Percentiles rank a stretch among this genome's conserved stretches.
phyloP scores from a whole-genome alignment of 2,329 filamentous ascomycete genomes.

The Diaporthe sp. region DNA sequence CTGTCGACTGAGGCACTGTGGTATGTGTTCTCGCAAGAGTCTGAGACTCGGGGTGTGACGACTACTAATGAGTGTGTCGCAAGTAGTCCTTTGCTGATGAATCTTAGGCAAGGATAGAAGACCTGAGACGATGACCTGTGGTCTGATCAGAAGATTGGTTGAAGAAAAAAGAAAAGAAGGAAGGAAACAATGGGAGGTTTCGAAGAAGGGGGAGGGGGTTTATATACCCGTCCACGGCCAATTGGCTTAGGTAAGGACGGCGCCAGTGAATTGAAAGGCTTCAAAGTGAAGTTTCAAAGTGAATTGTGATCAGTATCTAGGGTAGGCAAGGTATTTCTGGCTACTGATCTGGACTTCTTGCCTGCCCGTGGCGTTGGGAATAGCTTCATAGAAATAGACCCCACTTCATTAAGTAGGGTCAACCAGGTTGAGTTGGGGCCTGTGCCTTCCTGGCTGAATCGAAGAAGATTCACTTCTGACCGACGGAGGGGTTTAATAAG shows the following conservation, averaged over 20 bases:
- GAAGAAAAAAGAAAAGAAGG: not conserved
- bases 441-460: no score
- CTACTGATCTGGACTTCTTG: fast-evolving
- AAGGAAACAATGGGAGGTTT: not conserved
- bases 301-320: not conserved
- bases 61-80: not conserved
- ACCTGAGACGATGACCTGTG: not conserved
- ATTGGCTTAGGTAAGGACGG: no score
- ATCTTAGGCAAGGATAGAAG: no score
- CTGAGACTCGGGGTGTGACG: not conserved
- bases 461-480: no score
- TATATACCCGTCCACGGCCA: not conserved
- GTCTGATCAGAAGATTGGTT: not conserved
- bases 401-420: not conserved
- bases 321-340: not conserved
- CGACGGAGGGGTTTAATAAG: not conserved
- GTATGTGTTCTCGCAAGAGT: not conserved
- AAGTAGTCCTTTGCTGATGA: not conserved
- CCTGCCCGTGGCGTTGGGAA: not conserved
- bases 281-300: not conserved
- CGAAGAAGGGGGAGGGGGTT: not conserved
- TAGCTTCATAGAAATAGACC: not conserved
- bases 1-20: not conserved
- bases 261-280: no score
- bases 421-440: no score